A percentile compares a stretch with the other conserved stretches of the same genome.
These are phyloP conservation scores for Akanthomyces lecanii DNA, from an alignment of 2,329 filamentous ascomycete genomes.

Conservation along the genomic window DNA sequence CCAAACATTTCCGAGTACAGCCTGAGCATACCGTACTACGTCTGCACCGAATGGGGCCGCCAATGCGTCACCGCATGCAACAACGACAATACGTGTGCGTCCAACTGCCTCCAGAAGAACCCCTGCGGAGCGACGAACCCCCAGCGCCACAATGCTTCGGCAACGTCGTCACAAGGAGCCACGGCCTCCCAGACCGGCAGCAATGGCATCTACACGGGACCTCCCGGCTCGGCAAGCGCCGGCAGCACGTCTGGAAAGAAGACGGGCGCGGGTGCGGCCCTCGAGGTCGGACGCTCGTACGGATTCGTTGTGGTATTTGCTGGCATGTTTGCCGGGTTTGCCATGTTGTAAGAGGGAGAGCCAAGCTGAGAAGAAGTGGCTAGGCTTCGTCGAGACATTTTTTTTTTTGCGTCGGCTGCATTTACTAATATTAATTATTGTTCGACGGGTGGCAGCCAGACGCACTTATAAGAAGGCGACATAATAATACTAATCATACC, in stretches of 20 bases:
- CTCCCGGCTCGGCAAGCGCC: conserved; percentile 19
- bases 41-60: conserved; percentile 66
- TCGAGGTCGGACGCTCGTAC: conserved; percentile 35
- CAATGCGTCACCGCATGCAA: conserved; percentile 61
- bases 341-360: conserved; percentile 31
- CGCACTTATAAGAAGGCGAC: conserved; percentile 1
- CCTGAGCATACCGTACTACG: conserved; percentile 72
- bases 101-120: conserved; percentile 59
- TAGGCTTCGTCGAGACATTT: background rate
- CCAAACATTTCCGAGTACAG: conserved; percentile 76
- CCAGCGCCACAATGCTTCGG: conserved; percentile 52
- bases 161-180: conserved; percentile 40
- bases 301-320: conserved; percentile 36
- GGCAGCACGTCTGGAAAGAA: conserved; percentile 16
- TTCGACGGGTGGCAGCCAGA: background rate
- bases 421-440: background rate
- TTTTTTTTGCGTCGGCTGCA: background rate
- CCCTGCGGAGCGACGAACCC: conserved; percentile 70
- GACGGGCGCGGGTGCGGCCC: conserved; percentile 27
- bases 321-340: conserved; percentile 38
- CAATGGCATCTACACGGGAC: conserved; percentile 37
- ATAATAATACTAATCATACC: conserved; percentile 13
- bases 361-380: background rate
- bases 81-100: conserved; percentile 53
- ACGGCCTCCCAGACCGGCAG: conserved; percentile 28